Percentiles rank a stretch among this genome's conserved stretches.
Evolutionary conservation across 495 filamentous ascomycete species (phyloP).

Genomic region (Aspergillus ostianus): DNA sequence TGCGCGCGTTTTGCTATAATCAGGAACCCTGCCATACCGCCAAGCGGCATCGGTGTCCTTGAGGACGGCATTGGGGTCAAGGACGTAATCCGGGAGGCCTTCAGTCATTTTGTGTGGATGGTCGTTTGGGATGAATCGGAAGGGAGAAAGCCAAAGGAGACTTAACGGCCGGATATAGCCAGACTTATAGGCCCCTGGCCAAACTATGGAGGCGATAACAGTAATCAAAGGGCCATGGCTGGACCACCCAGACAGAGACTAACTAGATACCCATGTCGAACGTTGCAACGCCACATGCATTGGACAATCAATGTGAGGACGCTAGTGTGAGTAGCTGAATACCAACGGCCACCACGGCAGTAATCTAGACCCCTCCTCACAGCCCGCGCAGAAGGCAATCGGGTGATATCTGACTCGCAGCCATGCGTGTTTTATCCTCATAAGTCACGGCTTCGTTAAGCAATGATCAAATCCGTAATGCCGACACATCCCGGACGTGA

Average conservation of each 20-base stretch:
- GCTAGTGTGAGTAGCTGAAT: not conserved
- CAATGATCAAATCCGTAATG: not conserved
- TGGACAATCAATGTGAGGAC: not conserved
- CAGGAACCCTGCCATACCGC: conserved; percentile 57
- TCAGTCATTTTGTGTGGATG: not conserved
- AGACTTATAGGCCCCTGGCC: not conserved
- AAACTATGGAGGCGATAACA: not conserved
- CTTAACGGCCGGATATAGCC: not conserved
- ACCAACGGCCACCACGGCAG: no score
- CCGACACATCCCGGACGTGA: not conserved
- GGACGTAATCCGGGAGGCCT: conserved; percentile 57
- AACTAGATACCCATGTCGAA: not conserved
- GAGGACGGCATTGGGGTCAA: conserved; percentile 58
- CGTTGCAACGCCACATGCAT: not conserved
- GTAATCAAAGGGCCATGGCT: not conserved
- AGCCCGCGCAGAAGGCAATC: not conserved
- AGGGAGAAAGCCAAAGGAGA: not conserved
- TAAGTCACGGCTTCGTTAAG: not conserved
- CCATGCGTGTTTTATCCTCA: not conserved
- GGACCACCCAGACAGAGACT: not conserved
- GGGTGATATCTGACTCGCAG: not conserved
- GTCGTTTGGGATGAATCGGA: not conserved
- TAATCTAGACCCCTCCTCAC: not conserved
- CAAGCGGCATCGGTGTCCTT: conserved; percentile 52
- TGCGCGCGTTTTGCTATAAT: conserved; percentile 59